Conservation (phyloP, 352 stramenopile species). For the Pythium monospermum region DNA sequence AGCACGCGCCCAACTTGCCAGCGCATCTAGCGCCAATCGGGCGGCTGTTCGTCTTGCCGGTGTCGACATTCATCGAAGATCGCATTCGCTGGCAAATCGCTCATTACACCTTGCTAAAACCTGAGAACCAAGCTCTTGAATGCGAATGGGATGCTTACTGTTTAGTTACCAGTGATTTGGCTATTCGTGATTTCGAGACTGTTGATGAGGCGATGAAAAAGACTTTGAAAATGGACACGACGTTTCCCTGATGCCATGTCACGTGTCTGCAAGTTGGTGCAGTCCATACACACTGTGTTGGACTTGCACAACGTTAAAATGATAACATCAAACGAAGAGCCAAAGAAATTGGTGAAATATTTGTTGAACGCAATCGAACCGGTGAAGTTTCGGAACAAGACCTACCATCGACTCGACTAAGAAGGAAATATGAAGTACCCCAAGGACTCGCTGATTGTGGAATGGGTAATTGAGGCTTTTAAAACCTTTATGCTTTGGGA, state of each 20-base stretch:
- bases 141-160: neutral
- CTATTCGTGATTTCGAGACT: neutral
- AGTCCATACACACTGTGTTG: neutral
- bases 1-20: neutral
- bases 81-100: neutral
- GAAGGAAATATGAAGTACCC: slow-evolving; percentile 1
- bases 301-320: neutral
- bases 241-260: neutral
- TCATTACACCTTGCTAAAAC: neutral
- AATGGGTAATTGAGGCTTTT: neutral
- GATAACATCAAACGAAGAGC: neutral
- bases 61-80: neutral
- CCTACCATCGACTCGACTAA: neutral
- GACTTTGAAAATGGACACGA: slow-evolving; percentile 1
- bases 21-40: neutral
- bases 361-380: neutral
- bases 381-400: neutral
- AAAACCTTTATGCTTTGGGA: slow-evolving; percentile 2
- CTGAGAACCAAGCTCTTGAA: neutral
- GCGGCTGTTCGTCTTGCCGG: neutral
- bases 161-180: neutral
- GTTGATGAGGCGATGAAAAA: slow-evolving; percentile 7
- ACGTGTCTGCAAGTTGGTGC: neutral
- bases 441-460: neutral
- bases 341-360: slow-evolving; percentile 2